Evolutionary conservation across 192 early-diverging fungal genomes (phyloP), one percentile per base, ranked within the genome.

Genomic region (Backusella tarrabulga): DNA sequence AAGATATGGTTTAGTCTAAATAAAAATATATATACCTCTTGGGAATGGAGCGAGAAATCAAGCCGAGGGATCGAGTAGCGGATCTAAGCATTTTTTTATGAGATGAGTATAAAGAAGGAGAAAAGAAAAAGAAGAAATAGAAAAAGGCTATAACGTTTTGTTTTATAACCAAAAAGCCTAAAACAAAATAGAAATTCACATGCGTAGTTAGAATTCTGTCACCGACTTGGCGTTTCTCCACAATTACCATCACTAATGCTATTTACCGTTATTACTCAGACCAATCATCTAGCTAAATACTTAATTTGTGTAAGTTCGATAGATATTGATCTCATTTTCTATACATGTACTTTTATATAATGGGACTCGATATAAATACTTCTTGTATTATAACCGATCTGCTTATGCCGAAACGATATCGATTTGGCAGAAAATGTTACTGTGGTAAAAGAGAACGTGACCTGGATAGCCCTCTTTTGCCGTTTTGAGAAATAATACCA

Each of bases 11-110:
- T 50, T 50, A 15, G 14, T n/a, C 46, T 44, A 1, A 66, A 50
- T n/a, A n/a, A 19, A n/a, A 50, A 63, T 32, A 32, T 32, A 67
- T 9, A 34, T 74, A 79, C 77, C 77, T 73, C 72, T 79, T 79
- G 60, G 77, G 63, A 41, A 79, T 26, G 74, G 77, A 67, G 19
- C 77, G 77, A 34, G 77, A 34, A 70, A 66, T 44, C 11, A 79
- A 66, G 29, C 50, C 35, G 21, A 74, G 21, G 23, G 72, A 50
- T 54, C 77, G 77, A 44, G 71, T 19, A 66, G 71, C 67, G 38
- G 72, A 38, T 68, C 73, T 68, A 32, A 79, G 42, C 73, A 79
- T 74, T 50, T 46, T 72, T 11, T 50, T 23, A 75, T 60, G n/a
- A 34, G 34, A 72, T 29, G 71, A 41, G 41, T 12, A 19, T 23